Evolutionary conservation across 2,329 filamentous ascomycete genomes (phyloP).

Genomic region (Cladosporium sp.): DNA sequence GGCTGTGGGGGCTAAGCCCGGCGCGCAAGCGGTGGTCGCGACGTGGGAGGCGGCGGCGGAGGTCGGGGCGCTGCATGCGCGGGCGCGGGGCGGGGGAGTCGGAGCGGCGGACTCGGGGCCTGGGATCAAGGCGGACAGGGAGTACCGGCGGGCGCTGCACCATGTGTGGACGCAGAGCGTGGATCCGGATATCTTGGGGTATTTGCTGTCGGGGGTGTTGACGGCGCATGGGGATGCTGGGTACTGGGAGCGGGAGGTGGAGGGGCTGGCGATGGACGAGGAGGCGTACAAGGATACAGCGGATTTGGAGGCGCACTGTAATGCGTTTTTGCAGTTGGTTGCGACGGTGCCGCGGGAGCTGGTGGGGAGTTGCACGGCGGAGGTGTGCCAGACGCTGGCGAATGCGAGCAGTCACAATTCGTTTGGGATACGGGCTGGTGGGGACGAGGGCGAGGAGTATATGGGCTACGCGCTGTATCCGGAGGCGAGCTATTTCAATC

Average conservation of each 20-base stretch:
- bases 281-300: slow-evolving; percentile 36
- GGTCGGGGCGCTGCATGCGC: slow-evolving; percentile 7
- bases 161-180: slow-evolving; percentile 12
- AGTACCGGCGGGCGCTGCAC: slow-evolving; percentile 14
- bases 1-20: slow-evolving; percentile 1
- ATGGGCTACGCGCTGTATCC: slow-evolving; percentile 45
- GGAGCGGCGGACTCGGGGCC: slow-evolving; percentile 1
- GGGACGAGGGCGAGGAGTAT: slow-evolving; percentile 42
- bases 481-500: slow-evolving; percentile 44
- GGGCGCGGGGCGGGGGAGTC: background rate
- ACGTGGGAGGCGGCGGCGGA: slow-evolving; percentile 20
- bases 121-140: slow-evolving; percentile 7
- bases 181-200: slow-evolving; percentile 35
- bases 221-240: slow-evolving; percentile 26
- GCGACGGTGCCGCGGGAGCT: slow-evolving; percentile 34
- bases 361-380: slow-evolving; percentile 28
- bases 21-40: slow-evolving; percentile 4
- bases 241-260: slow-evolving; percentile 28
- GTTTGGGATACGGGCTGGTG: slow-evolving; percentile 37
- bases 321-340: slow-evolving; percentile 39
- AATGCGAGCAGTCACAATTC: slow-evolving; percentile 41
- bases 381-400: slow-evolving; percentile 31
- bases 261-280: slow-evolving; percentile 35
- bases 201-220: slow-evolving; percentile 37
- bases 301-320: slow-evolving; percentile 35